A percentile compares a stretch with the other conserved stretches of the same genome.
phyloP scores from a whole-genome alignment of 1,284 basidiomycete species.

The Athelia sp. region DNA sequence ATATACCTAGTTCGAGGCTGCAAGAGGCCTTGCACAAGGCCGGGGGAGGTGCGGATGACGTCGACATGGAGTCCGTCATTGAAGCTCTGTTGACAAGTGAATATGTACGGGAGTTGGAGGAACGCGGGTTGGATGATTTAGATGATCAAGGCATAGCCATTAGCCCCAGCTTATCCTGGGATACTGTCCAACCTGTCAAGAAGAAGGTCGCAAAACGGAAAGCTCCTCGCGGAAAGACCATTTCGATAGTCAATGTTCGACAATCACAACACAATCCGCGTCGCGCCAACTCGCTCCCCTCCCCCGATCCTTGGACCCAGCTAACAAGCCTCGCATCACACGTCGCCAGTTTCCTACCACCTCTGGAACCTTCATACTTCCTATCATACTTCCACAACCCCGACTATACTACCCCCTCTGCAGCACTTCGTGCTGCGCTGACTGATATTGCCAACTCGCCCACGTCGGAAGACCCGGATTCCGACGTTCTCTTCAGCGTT shows the following conservation, averaged over 20 bases:
- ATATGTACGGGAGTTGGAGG: conserved; percentile 59
- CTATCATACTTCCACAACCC: conserved; percentile 66
- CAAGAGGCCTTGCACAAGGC: conserved; percentile 38
- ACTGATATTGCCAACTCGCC: conserved; percentile 25
- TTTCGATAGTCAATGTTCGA: conserved; percentile 56
- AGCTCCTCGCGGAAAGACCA: conserved; percentile 33
- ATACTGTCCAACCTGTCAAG: conserved; percentile 33
- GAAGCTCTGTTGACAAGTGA: conserved; percentile 55
- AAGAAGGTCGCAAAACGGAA: conserved; percentile 27
- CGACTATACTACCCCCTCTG: conserved; percentile 47
- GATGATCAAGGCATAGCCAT: conserved; percentile 34
- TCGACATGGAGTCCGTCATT: conserved; percentile 65
- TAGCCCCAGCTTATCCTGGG: conserved; percentile 26
- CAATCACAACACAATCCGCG: conserved; percentile 50
- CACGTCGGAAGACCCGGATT: conserved; percentile 18
- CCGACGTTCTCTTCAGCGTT: conserved; percentile 39
- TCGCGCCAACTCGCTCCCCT: conserved; percentile 10
- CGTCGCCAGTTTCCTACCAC: conserved; percentile 51
- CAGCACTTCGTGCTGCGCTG: conserved; percentile 57
- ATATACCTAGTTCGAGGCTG: conserved; percentile 43
- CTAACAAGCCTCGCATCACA: conserved; percentile 63
- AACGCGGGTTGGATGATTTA: conserved; percentile 50
- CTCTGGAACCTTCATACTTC: conserved; percentile 48
- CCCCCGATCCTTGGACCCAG: conserved; percentile 66
- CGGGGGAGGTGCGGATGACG: conserved; percentile 21